Conservation (phyloP, 352 stramenopile genomes). For the Pythium dissimile region DNA sequence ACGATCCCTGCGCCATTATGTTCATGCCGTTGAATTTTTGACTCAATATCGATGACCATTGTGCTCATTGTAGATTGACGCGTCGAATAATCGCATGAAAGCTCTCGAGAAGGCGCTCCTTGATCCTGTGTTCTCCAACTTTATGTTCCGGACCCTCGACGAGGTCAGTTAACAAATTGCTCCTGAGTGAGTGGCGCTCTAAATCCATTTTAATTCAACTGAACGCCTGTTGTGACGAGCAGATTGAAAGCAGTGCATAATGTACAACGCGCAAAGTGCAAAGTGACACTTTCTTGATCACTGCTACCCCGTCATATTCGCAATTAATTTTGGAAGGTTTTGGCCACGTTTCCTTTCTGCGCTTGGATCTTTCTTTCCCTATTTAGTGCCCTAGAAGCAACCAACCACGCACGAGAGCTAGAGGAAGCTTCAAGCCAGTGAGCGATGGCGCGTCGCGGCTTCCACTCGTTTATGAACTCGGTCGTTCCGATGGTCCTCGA, state of each 20-base stretch:
- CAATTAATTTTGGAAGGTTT: constrained; percentile 15
- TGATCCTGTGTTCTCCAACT: constrained; percentile 61
- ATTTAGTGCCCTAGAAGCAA: background rate
- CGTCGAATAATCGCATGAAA: constrained; percentile 59
- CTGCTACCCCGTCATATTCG: background rate
- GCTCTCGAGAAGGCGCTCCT: constrained; percentile 75
- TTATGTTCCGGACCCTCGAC: constrained; percentile 77
- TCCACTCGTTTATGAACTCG: constrained; percentile 60
- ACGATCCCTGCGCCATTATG: too few relatives aligned
- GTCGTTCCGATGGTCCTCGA: constrained; percentile 94
- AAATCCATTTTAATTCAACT: too few relatives aligned
- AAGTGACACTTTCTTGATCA: background rate
- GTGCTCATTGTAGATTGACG: constrained; percentile 45
- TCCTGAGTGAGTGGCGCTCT: too few relatives aligned
- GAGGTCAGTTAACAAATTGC: constrained; percentile 24
- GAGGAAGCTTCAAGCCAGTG: background rate
- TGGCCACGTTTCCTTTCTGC: background rate
- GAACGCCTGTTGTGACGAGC: background rate
- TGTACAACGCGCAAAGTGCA: background rate
- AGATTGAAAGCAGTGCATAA: constrained; percentile 15
- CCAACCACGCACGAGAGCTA: background rate
- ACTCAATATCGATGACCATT: too few relatives aligned
- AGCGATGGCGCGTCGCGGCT: constrained; percentile 31
- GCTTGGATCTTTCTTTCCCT: too few relatives aligned
- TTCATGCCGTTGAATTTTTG: too few relatives aligned